Conservation (phyloP, 306 rosid genomes). For the Fragaria ananassa region DNA sequence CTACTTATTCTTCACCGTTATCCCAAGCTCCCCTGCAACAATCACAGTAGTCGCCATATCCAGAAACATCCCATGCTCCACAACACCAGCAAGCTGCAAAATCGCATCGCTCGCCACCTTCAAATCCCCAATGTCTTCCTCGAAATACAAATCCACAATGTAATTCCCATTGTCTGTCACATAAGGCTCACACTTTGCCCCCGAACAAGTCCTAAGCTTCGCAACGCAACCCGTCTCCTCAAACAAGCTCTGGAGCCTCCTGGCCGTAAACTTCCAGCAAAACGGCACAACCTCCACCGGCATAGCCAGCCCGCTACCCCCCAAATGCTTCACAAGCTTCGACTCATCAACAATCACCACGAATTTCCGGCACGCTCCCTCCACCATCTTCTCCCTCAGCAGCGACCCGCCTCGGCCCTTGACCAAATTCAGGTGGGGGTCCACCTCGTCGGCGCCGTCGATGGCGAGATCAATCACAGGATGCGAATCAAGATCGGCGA, state of each 20-base stretch:
- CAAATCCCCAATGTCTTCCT: conserved; percentile 69
- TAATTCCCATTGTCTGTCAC: conserved; percentile 77
- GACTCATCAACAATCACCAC: conserved; percentile 83
- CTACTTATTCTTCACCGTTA: conserved; percentile 57
- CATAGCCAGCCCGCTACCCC: conserved; percentile 77
- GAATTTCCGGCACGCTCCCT: conserved; percentile 65
- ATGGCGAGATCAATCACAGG: conserved; percentile 72
- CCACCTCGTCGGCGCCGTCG: conserved; percentile 95
- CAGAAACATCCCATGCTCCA: conserved; percentile 89
- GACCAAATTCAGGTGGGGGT: conserved; percentile 62
- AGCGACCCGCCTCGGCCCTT: conserved; percentile 93
- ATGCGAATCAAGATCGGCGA: conserved; percentile 69
- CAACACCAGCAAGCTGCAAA: conserved; percentile 74
- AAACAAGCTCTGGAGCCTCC: conserved; percentile 47
- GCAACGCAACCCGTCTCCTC: conserved; percentile 59
- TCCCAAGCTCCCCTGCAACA: conserved; percentile 78
- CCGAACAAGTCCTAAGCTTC: conserved; percentile 46
- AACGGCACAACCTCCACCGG: conserved; percentile 75
- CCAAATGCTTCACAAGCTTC: conserved; percentile 57
- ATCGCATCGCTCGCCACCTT: conserved; percentile 66
- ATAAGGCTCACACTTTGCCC: conserved; percentile 42
- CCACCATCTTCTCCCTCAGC: conserved; percentile 79
- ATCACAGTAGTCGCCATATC: conserved; percentile 87
- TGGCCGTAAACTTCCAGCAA: conserved; percentile 75
- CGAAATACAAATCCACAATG: conserved; percentile 68